Evolutionary conservation across 495 filamentous ascomycete species (phyloP).

Genomic region (Trichoderma orchidacearum): DNA sequence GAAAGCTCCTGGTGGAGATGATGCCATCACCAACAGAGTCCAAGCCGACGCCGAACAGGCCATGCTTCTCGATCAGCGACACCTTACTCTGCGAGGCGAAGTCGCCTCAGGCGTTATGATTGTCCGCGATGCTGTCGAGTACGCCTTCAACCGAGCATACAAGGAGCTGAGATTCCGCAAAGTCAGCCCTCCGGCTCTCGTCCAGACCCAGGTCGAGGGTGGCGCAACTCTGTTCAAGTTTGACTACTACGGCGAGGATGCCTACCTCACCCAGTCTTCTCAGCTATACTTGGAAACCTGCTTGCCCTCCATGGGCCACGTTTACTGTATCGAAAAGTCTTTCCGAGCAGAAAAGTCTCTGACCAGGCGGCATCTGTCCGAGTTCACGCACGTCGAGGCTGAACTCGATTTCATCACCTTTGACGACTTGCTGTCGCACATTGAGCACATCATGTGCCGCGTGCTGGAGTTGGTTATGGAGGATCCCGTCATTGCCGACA

Average conservation of each 20-base stretch:
- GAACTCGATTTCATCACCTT: slow-evolving; percentile 96
- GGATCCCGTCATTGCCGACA: slow-evolving; percentile 52
- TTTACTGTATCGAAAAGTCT: slow-evolving; percentile 96
- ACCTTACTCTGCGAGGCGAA: slow-evolving; percentile 85
- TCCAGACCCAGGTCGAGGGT: slow-evolving; percentile 98
- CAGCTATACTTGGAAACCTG: slow-evolving; percentile 98
- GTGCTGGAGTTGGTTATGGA: slow-evolving; percentile 66
- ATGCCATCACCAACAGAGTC: slow-evolving; percentile 87
- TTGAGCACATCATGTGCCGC: slow-evolving; percentile 78
- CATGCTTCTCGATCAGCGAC: slow-evolving; percentile 71
- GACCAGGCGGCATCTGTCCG: slow-evolving; percentile 85
- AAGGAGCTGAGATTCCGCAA: slow-evolving; percentile 66
- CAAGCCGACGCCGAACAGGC: slow-evolving; percentile 56
- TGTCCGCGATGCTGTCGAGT: slow-evolving; percentile 71
- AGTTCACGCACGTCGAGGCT: slow-evolving; percentile 95
- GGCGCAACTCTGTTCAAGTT: slow-evolving; percentile 89
- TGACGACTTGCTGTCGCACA: slow-evolving; percentile 76
- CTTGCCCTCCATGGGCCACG: slow-evolving; percentile 77
- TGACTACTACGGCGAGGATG: slow-evolving; percentile 86
- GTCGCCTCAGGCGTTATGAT: slow-evolving; percentile 79
- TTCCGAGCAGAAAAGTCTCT: slow-evolving; percentile 96
- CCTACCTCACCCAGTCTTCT: slow-evolving; percentile 92
- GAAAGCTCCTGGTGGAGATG: slow-evolving; percentile 67
- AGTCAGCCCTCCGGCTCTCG: slow-evolving; percentile 87
- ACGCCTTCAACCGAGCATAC: slow-evolving; percentile 73